Evolutionary conservation across 2,329 filamentous ascomycete species (phyloP).

Genomic region (Pseudogymnoascus pannorum): DNA sequence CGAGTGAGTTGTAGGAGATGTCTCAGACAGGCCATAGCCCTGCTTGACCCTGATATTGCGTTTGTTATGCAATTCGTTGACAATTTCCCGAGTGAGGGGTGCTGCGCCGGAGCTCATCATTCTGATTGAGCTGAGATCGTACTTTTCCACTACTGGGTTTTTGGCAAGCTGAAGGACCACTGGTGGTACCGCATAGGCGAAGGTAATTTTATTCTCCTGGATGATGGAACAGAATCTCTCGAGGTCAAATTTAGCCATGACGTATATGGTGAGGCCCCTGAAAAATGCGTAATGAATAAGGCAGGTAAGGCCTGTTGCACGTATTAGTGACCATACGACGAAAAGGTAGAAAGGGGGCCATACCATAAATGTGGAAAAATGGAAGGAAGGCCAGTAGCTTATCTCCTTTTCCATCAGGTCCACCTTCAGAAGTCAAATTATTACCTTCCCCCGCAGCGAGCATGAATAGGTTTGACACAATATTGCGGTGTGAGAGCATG

Average conservation of each 20-base stretch:
- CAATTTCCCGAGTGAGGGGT: conserved; percentile 72
- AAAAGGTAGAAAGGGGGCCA: not conserved
- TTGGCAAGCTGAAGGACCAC: conserved; percentile 76
- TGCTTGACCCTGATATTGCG: conserved; percentile 73
- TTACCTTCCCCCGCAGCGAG: conserved; percentile 44
- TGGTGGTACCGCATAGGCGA: conserved; percentile 76
- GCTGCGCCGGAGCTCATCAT: conserved; percentile 87
- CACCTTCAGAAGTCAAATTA: conserved; percentile 50
- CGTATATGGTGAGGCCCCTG: conserved; percentile 57
- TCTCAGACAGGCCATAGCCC: conserved; percentile 86
- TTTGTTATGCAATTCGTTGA: conserved; percentile 65
- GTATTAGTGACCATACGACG: conserved; percentile 15
- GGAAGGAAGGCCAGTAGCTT: conserved; percentile 72
- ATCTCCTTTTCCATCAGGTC: conserved; percentile 57
- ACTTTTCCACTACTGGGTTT: conserved; percentile 68
- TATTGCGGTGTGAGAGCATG: conserved; percentile 75
- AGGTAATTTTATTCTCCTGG: conserved; percentile 68
- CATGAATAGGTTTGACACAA: conserved; percentile 66
- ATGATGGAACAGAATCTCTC: conserved; percentile 70
- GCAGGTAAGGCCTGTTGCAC: conserved; percentile 53
- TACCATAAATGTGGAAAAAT: conserved; percentile 84
- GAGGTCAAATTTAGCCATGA: conserved; percentile 76
- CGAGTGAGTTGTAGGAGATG: conserved; percentile 68
- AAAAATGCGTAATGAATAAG: conserved; percentile 63
- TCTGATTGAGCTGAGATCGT: conserved; percentile 69